Conservation (phyloP, 169 alveolate species). For the Cyclospora cayetanensis region DNA sequence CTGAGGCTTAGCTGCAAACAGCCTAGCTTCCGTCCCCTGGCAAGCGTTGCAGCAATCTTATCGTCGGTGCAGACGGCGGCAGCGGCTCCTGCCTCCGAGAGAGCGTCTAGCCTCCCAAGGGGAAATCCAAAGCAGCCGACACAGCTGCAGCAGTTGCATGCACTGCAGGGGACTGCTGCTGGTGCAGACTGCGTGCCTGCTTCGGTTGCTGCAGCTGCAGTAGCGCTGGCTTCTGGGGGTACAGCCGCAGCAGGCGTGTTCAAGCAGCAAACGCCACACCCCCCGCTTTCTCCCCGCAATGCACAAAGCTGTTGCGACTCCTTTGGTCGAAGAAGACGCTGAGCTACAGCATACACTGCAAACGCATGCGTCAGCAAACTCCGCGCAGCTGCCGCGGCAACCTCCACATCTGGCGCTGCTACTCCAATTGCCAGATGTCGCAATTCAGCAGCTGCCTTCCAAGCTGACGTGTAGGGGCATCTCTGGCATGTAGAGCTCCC, state of each 20-base stretch:
- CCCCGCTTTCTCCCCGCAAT: too few relatives aligned
- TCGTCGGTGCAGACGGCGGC: background rate
- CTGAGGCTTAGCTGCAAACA: background rate
- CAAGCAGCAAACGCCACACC: too few relatives aligned
- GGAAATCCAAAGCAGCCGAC: conserved; percentile 34
- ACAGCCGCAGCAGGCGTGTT: background rate
- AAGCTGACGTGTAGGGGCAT: conserved; percentile 42
- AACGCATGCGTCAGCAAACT: conserved; percentile 36
- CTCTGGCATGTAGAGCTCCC: background rate
- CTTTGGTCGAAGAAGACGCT: background rate
- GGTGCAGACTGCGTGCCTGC: background rate
- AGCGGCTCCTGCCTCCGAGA: background rate
- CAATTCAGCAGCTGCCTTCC: conserved; percentile 38
- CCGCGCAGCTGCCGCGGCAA: conserved; percentile 50
- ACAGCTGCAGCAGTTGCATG: conserved; percentile 35
- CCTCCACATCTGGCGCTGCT: conserved; percentile 45
- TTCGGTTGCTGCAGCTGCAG: conserved; percentile 18
- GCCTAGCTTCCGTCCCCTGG: background rate
- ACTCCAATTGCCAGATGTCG: background rate
- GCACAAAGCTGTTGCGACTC: background rate
- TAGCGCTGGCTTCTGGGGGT: background rate
- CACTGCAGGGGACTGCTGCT: background rate
- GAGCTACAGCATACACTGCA: conserved; percentile 12
- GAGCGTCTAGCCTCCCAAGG: background rate
- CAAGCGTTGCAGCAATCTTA: background rate